Conservation (phyloP, 345 rosid genomes). For the Diplotaxis tenuifolia region DNA sequence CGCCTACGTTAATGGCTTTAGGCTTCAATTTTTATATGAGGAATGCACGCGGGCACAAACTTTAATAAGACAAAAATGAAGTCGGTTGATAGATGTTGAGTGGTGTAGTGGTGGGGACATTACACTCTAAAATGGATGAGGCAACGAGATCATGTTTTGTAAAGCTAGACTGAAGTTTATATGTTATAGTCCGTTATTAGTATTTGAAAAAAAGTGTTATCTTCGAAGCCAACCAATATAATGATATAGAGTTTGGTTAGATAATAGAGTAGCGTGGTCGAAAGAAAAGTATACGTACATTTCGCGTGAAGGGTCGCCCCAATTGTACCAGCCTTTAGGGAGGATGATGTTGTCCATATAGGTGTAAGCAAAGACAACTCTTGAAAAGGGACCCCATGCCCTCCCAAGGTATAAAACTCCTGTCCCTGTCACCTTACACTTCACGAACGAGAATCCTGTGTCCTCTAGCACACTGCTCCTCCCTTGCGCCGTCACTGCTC, state of each 20-base stretch:
- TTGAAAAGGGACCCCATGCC: conserved; percentile 98
- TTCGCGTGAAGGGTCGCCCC: conserved; percentile 95
- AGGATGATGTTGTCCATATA: conserved; percentile 91
- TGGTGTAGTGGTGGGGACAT: conserved; percentile 31
- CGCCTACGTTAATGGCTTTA: conserved; percentile 20
- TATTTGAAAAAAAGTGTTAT: not conserved
- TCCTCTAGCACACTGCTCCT: conserved; percentile 78
- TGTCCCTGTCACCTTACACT: conserved; percentile 94
- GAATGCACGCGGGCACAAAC: conserved; percentile 9
- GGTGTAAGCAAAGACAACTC: conserved; percentile 94
- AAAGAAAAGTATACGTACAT: conserved; percentile 45
- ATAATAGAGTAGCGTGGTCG: not conserved
- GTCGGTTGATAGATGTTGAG: conserved; percentile 18
- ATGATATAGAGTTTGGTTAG: not conserved
- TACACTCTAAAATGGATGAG: conserved; percentile 10
- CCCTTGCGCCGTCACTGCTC: conserved; percentile 82
- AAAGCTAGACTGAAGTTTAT: conserved; percentile 8
- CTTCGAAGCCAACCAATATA: not conserved
- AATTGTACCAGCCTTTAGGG: conserved; percentile 93
- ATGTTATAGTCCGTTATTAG: not conserved
- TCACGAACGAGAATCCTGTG: conserved; percentile 95
- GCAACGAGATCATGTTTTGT: conserved; percentile 19
- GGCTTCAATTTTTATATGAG: not conserved
- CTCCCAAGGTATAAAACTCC: conserved; percentile 91
- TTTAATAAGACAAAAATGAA: conserved; percentile 9